These are phyloP conservation scores for Ascodesmis nigricans DNA, from an alignment of 495 filamentous ascomycete genomes.

Conservation along the genomic window DNA sequence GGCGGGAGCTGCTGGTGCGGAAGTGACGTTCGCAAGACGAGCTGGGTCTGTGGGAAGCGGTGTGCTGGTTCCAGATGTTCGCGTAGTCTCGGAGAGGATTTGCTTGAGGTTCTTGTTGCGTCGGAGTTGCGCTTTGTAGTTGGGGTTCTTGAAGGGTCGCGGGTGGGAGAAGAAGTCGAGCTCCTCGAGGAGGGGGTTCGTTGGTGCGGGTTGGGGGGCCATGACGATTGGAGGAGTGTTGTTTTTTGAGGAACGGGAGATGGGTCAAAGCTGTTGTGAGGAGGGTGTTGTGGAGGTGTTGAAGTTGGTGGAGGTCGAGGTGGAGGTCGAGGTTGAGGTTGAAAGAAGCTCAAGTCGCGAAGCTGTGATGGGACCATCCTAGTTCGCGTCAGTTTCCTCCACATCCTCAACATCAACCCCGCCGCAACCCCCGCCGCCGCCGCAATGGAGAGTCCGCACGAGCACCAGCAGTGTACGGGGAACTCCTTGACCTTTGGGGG, in stretches of 20 bases:
- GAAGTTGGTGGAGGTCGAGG: too few species aligned
- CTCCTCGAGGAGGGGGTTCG: slow-evolving; percentile 41
- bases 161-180: slow-evolving; percentile 67
- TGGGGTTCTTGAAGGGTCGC: slow-evolving; percentile 66
- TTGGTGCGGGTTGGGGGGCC: too few species aligned
- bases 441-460: slow-evolving; percentile 68
- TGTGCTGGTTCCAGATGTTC: slow-evolving; percentile 38
- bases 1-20: slow-evolving; percentile 60
- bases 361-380: too few species aligned
- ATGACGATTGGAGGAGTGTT: too few species aligned
- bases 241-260: too few species aligned
- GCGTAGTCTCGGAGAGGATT: slow-evolving; percentile 70
- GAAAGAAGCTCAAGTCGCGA: too few species aligned
- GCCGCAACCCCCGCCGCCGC: not conserved
- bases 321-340: too few species aligned
- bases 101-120: slow-evolving; percentile 98
- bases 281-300: too few species aligned
- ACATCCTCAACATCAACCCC: not conserved
- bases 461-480: slow-evolving; percentile 65
- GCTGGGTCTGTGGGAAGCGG: slow-evolving; percentile 26
- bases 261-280: too few species aligned
- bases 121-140: slow-evolving; percentile 78
- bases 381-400: not conserved
- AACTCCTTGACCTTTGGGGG: too few species aligned
- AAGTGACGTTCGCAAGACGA: slow-evolving; percentile 61